Base-by-base conservation (phyloP, 495 filamentous ascomycete genomes). In the Penicillium bialowiezense region DNA sequence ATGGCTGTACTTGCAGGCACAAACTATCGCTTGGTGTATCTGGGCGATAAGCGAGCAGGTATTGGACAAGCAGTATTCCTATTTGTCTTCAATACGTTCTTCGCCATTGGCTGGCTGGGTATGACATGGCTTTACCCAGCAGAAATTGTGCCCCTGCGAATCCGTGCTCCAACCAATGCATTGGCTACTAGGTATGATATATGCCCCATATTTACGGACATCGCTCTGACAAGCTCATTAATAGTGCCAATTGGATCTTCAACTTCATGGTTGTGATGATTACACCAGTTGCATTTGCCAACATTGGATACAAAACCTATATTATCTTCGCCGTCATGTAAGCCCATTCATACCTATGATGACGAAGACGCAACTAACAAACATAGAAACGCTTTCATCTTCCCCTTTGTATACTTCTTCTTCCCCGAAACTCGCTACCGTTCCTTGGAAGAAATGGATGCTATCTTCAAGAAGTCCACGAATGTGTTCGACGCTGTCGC, bases 51-150 rank as follows among this genome's bases (percentile, higher is more conserved):
- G 13, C 65, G 53, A 10, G 63, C 70, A 5, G 69, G 71, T 33
- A 71, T 75, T 19, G 76, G 75, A 68, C 23, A 71, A 69, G 44
- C 67, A 74, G 46, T 62, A 9, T 62, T 62, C 32, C 52, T 62
- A 24, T 88, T 88, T 60, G 65, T 85, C 19, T 87, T 85, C 72
- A 83, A 82, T 57, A 83, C 82, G 0, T 87, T 87, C 70, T 88
- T 87, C 52, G 83, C 82, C 7, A 68, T 86, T 41, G 85, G 84
- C 24, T 87, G 84, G 85, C 72, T 87, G 19, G 84, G 83, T 41
- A 86, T 86, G 81, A 81, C 81, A 17, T 85, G 72, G 82, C 67
- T 89, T 20, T 89, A 88, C 56, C 78, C 81, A 3, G 85, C 82
- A 41, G 84, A 88, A 53, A 82, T 88, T 51, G 82, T 65, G 37